Percentiles rank a stretch among this genome's conserved stretches.
Conservation (phyloP, 2,329 filamentous ascomycete genomes). For the Xylaria sp. region DNA sequence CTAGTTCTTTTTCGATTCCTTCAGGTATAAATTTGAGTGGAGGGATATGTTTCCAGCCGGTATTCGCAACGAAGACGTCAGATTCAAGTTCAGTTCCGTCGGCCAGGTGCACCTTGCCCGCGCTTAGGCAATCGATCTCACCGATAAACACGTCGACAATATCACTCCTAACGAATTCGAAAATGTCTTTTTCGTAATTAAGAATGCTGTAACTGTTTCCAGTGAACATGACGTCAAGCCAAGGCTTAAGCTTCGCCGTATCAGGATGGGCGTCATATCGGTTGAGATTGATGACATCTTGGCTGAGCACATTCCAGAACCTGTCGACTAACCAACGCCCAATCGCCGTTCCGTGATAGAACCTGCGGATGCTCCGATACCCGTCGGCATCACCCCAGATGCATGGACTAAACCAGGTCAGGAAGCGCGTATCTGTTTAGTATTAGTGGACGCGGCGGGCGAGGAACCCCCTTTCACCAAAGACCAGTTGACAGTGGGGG, state of each 20-base stretch:
- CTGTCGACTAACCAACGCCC: conserved; percentile 58
- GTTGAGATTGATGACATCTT: conserved; percentile 58
- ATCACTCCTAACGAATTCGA: conserved; percentile 56
- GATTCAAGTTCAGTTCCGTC: conserved; percentile 46
- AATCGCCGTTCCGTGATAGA: conserved; percentile 60
- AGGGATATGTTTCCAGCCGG: conserved; percentile 56
- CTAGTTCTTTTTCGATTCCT: conserved; percentile 47
- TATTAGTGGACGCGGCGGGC: neutral
- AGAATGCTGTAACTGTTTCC: conserved; percentile 61
- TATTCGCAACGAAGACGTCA: conserved; percentile 58
- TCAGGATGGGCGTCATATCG: conserved; percentile 58
- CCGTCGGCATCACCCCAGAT: conserved; percentile 70
- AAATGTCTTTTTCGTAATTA: conserved; percentile 61
- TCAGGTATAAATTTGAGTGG: conserved; percentile 49
- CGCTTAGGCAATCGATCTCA: conserved; percentile 54
- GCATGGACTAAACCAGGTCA: conserved; percentile 77
- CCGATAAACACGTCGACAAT: conserved; percentile 57
- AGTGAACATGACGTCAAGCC: conserved; percentile 55
- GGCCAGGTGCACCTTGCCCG: conserved; percentile 47
- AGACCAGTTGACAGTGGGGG: neutral
- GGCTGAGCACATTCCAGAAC: conserved; percentile 61
- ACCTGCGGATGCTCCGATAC: conserved; percentile 54
- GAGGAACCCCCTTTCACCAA: neutral
- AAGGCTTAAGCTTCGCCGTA: conserved; percentile 57
- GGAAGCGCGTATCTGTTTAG: conserved; percentile 56